Evolutionary conservation across 306 rosid species (phyloP), one percentile per base, ranked within the genome.

Genomic region (Clitoria ternatea): DNA sequence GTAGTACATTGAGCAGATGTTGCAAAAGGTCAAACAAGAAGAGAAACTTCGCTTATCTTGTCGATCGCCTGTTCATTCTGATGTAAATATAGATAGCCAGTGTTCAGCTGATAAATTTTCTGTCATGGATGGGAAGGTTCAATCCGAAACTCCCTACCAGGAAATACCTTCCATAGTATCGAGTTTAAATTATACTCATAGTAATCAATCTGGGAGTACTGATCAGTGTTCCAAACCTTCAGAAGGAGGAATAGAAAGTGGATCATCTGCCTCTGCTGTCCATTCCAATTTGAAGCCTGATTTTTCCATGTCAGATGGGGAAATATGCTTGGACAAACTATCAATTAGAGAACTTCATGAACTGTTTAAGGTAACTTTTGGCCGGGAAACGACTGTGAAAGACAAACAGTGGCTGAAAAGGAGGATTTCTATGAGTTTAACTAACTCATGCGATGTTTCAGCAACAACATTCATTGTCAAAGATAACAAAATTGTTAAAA

Each of bases 361-460:
- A 73, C 83, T 88, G 55, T 95, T 94, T 47, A 88, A 73, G 81
- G 96, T 91, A 56, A 86, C 96, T 42, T 94, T 94, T 91, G 92
- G 97, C 48, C 86, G 99, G 79, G 88, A 87, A 80, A 91, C 97
- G 77, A 91, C 91, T 26, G 97, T 95, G 65, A 91, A 91, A 78
- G 99, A 95, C 80, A 95, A 91, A 79, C 74, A 74, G 59, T 91
- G 99, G 99, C 86, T 94, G 65, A 94, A 85, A 82, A 87, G 96
- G 83, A 91, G 99, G 87, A 91, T 94, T 75, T 69, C 91, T 71
- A 94, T 91, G 96, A 93, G 96, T 77, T 85, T 95, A 85, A 91
- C 99, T 11, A 86, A 89, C 80, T 86, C 97, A 2, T 87, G 90
- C 15, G 87, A 95, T 82, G 87, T 95, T 57, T 79, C 96, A 23